These are phyloP conservation scores for Erythrobasidium hasegawianum DNA, from an alignment of 1,284 basidiomycete species.

Conservation along the genomic window DNA sequence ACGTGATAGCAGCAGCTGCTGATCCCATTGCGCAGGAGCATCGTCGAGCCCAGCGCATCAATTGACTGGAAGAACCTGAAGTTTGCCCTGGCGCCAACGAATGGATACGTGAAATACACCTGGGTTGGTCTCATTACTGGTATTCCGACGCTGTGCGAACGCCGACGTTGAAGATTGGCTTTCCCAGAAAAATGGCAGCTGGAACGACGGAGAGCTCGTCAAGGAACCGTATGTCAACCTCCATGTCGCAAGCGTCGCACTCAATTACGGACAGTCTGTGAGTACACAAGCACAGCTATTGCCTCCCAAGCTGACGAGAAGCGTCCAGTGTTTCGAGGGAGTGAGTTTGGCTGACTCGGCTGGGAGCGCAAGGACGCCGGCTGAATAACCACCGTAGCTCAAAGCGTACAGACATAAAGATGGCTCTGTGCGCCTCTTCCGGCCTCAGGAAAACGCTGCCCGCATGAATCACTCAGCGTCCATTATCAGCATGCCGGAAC, in stretches of 20 bases:
- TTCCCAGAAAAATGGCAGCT: constrained; percentile 41
- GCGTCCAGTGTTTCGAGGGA: constrained; percentile 38
- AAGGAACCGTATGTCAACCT: constrained; percentile 46
- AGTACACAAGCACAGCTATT: constrained; percentile 13
- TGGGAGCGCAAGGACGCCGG: not conserved
- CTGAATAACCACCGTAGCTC: not conserved
- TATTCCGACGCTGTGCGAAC: not conserved
- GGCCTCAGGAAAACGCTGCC: constrained; percentile 48
- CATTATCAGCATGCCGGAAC: constrained; percentile 41
- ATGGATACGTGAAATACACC: constrained; percentile 39
- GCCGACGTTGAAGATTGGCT: not conserved
- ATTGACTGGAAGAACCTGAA: constrained; percentile 44
- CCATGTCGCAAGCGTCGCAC: constrained; percentile 46
- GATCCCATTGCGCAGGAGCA: not conserved
- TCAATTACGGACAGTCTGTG: constrained; percentile 49
- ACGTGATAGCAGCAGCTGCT: not conserved
- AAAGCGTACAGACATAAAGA: constrained; percentile 42
- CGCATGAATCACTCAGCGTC: constrained; percentile 47
- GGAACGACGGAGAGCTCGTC: constrained; percentile 44
- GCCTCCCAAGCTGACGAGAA: constrained; percentile 3
- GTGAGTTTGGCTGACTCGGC: constrained; percentile 15
- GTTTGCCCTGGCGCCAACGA: constrained; percentile 40
- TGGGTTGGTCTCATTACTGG: constrained; percentile 10
- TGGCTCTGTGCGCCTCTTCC: constrained; percentile 47
- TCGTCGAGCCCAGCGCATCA: constrained; percentile 18